Base-by-base conservation (phyloP, 83 land plant species). In the Larix sibirica region DNA sequence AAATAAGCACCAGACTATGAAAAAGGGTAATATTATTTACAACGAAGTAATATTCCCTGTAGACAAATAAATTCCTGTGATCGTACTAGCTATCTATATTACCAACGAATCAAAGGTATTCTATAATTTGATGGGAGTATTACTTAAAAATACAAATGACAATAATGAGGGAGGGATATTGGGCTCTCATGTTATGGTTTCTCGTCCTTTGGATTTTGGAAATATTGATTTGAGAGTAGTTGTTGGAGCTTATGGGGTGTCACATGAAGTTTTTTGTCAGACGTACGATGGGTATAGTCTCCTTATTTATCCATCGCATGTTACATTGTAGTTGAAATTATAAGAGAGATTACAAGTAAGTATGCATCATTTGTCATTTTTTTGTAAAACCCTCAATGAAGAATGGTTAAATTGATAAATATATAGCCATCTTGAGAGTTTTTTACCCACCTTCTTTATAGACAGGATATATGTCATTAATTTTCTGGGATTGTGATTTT, bases 121-220 rank as follows among this genome's bases (percentile, higher is more conserved):
- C 81, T 94, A 90, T 83, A 95, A 91, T 82, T 85, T 92, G 80
- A 81, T 92, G 44, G 94, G 95, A 61, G 88, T 90, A 62, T 82
- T 89, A n/a, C 69, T 89, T 21, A 62, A 86, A 86, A 86, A 28
- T 68, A 68, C 84, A 24, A 85, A 79, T 87, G 92, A 91, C 78
- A 89, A 89, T 85, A 94, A 94, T 36, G 95, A 89, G 81, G 94
- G 89, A 28, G 94, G 92, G 10, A 81, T 93, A 64, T 88, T 94
- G 81, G 93, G 92, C 10, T 83, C 88, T 28, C 92, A 91, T 56
- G 92, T 87, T 28, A 83, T 92, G 93, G 89, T 97, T 31, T 87
- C 96, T 79, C 96, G 96, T 18, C 99, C 99, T 67, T 81, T 97
- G 65, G 98, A 97, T 83, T 97, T 97, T 80, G 87, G 96, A 68